These are phyloP conservation scores for Chrysosporium queenslandicum DNA, from an alignment of 2,329 filamentous ascomycete genomes.

Conservation along the genomic window DNA sequence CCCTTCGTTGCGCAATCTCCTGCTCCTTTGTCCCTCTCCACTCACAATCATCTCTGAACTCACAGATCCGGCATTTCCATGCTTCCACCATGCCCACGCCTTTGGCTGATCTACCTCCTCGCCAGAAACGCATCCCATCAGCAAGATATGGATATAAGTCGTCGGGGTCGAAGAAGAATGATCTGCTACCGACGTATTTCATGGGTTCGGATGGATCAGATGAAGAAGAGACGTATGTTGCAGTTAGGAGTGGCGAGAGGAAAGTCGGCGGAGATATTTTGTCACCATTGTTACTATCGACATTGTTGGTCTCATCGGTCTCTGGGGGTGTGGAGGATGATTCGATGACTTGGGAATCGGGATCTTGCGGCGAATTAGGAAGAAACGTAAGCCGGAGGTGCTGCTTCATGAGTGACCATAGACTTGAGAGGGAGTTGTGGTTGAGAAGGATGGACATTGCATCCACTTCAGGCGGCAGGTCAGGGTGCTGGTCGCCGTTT, in stretches of 20 bases:
- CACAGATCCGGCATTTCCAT: slow-evolving; percentile 77
- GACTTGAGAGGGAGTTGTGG: slow-evolving; percentile 49
- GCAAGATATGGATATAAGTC: slow-evolving; percentile 57
- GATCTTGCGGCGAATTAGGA: slow-evolving; percentile 17
- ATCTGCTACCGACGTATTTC: slow-evolving; percentile 44
- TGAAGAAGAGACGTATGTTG: slow-evolving; percentile 34
- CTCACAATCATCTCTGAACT: slow-evolving; percentile 66
- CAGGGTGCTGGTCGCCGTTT: slow-evolving; percentile 17
- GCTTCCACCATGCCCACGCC: slow-evolving; percentile 77
- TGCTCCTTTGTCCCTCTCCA: slow-evolving; percentile 66
- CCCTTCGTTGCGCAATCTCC: slow-evolving; percentile 37
- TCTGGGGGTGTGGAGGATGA: slow-evolving; percentile 21
- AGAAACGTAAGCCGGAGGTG: slow-evolving; percentile 48
- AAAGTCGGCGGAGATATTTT: slow-evolving; percentile 26
- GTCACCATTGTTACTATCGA: slow-evolving; percentile 27
- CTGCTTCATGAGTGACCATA: slow-evolving; percentile 55
- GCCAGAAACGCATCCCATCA: slow-evolving; percentile 78
- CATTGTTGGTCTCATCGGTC: slow-evolving; percentile 24
- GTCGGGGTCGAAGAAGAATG: slow-evolving; percentile 56
- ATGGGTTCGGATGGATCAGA: slow-evolving; percentile 9
- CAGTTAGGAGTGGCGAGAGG: slow-evolving; percentile 38
- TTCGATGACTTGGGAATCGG: slow-evolving; percentile 15
- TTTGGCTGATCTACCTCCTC: slow-evolving; percentile 57
- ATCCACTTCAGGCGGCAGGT: slow-evolving; percentile 32
- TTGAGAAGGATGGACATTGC: slow-evolving; percentile 44